These are phyloP conservation scores for Ceratocystis cubensis DNA, from an alignment of 2,329 filamentous ascomycete species.

Conservation along the genomic window DNA sequence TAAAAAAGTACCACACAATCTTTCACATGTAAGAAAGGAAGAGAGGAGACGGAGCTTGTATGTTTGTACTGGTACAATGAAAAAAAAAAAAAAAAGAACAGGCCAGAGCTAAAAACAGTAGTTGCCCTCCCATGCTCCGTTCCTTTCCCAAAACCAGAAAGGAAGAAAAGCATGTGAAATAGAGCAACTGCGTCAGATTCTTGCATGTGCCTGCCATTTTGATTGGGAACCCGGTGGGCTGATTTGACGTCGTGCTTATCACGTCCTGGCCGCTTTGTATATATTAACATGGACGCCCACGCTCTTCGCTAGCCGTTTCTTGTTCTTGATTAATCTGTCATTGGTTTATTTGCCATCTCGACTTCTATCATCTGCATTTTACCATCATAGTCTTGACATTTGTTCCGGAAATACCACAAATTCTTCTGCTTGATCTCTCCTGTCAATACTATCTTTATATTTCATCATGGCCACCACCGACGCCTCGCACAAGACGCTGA, in stretches of 20 bases:
- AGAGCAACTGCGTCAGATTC: conserved; percentile 9
- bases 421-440: not conserved
- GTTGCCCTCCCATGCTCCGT: not conserved
- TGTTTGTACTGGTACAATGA: not conserved
- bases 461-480: conserved; percentile 30
- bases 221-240: not conserved
- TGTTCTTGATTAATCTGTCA: not conserved
- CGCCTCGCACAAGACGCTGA: conserved; percentile 14
- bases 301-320: not conserved
- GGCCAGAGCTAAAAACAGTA: not conserved
- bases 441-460: not conserved
- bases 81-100: not conserved
- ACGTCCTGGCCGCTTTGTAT: not conserved
- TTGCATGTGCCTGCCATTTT: conserved; percentile 5
- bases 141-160: not conserved
- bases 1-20: not conserved
- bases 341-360: not conserved
- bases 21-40: not conserved
- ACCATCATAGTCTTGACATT: not conserved
- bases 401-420: not conserved
- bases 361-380: not conserved
- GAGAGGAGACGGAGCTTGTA: not conserved
- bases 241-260: conserved; percentile 6
- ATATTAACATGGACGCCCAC: not conserved
- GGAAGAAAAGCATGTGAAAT: conserved; percentile 7